A percentile compares a stretch with the other conserved stretches of the same genome.
Evolutionary conservation across 2,329 filamentous ascomycete species (phyloP).

Genomic region (Epichloe aotearoae): DNA sequence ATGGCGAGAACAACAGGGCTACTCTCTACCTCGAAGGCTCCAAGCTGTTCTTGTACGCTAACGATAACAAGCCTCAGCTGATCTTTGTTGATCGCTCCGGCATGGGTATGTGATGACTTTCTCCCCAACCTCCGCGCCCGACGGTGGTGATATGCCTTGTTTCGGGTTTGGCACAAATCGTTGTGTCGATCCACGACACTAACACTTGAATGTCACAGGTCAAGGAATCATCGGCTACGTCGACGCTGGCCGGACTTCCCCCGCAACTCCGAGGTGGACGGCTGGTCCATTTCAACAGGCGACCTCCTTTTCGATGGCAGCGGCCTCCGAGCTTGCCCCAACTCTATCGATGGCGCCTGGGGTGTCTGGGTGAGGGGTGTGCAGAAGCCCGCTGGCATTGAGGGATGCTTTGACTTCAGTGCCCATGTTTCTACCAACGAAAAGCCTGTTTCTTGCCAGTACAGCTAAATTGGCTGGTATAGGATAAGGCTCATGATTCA

Average conservation of each 20-base stretch:
- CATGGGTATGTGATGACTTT: slow-evolving; percentile 32
- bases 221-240: slow-evolving; percentile 41
- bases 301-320: slow-evolving; percentile 32
- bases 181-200: background rate
- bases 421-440: background rate
- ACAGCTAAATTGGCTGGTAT: background rate
- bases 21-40: slow-evolving; percentile 36
- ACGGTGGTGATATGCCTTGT: too few species aligned
- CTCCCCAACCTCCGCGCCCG: too few species aligned
- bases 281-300: slow-evolving; percentile 30
- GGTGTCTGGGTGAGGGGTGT: slow-evolving; percentile 20
- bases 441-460: slow-evolving; percentile 1
- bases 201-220: slow-evolving; percentile 18
- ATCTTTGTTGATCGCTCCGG: slow-evolving; percentile 42
- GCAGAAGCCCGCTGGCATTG: background rate
- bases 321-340: slow-evolving; percentile 40
- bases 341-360: slow-evolving; percentile 28
- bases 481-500: too few species aligned
- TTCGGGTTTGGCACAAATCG: too few species aligned
- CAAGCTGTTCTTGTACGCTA: slow-evolving; percentile 33
- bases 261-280: slow-evolving; percentile 31
- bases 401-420: background rate
- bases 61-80: slow-evolving; percentile 29
- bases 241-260: slow-evolving; percentile 27
- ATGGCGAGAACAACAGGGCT: slow-evolving; percentile 27